Evolutionary conservation across 371 early-diverging fungal genomes (phyloP).

Genomic region (Mortierella sp.): DNA sequence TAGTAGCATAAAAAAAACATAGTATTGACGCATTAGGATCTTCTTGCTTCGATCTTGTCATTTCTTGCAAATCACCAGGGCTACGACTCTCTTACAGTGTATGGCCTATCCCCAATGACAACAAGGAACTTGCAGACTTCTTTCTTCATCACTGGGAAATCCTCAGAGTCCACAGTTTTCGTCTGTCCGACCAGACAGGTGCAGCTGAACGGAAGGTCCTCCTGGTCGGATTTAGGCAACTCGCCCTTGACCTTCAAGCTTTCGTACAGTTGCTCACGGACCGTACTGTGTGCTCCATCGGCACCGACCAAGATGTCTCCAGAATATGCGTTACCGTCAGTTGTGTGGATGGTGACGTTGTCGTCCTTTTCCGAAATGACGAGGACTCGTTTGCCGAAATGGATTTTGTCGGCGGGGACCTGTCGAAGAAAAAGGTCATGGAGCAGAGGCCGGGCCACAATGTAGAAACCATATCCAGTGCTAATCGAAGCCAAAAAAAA

Average conservation of each 20-base stretch:
- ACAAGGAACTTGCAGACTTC: background rate
- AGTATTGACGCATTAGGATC: no score
- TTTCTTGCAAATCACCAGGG: no score
- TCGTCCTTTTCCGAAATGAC: constrained; percentile 11
- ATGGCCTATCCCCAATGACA: background rate
- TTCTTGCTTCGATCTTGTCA: no score
- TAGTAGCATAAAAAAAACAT: no score
- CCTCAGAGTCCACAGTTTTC: background rate
- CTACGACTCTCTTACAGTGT: constrained; percentile 13
- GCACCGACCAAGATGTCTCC: constrained; percentile 22
- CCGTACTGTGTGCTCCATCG: constrained; percentile 28
- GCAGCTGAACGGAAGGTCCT: constrained; percentile 6
- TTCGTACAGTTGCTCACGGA: constrained; percentile 19
- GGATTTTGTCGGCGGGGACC: constrained; percentile 16
- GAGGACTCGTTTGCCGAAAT: constrained; percentile 17
- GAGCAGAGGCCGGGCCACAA: constrained; percentile 8
- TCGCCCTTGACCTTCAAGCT: background rate
- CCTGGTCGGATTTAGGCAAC: background rate
- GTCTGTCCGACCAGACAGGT: constrained; percentile 15
- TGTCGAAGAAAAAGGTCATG: constrained; percentile 11
- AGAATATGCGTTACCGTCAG: constrained; percentile 6
- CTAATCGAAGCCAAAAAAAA: no score
- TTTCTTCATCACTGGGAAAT: constrained; percentile 1
- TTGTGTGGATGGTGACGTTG: constrained; percentile 9
- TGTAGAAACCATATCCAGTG: constrained; percentile 4